These are phyloP conservation scores for Yamadazyma phyllophila DNA, from an alignment of 805 yeast species.

Conservation along the genomic window DNA sequence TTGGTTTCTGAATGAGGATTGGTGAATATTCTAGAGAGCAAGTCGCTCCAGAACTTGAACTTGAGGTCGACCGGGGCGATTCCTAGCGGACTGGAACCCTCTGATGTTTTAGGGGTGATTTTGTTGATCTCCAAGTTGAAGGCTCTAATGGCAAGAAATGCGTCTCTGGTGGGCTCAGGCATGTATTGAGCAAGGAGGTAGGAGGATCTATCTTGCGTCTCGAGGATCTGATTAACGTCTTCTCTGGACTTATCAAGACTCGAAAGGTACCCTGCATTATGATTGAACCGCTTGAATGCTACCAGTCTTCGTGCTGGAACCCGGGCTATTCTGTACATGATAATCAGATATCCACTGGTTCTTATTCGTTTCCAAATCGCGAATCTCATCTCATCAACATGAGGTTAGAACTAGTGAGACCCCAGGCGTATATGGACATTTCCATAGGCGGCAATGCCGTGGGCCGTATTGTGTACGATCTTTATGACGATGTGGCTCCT, in stretches of 20 bases:
- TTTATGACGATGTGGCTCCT: slow-evolving; percentile 53
- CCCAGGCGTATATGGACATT: slow-evolving; percentile 51
- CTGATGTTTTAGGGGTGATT: slow-evolving; percentile 38
- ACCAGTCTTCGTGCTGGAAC: neutral
- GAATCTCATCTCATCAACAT: slow-evolving; percentile 15
- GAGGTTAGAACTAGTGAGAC: slow-evolving; percentile 31
- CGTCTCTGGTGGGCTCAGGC: slow-evolving; percentile 61
- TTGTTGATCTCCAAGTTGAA: slow-evolving; percentile 64
- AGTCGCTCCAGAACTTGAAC: slow-evolving; percentile 73
- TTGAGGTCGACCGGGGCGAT: slow-evolving; percentile 49
- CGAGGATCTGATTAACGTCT: slow-evolving; percentile 46
- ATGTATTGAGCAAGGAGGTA: slow-evolving; percentile 64
- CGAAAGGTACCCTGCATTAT: slow-evolving; percentile 8
- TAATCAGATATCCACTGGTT: too few relatives aligned
- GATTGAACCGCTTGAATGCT: neutral
- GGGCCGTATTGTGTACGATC: slow-evolving; percentile 64
- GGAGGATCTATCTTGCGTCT: slow-evolving; percentile 58
- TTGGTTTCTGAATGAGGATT: slow-evolving; percentile 30
- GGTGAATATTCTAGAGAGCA: slow-evolving; percentile 46
- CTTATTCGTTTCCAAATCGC: neutral
- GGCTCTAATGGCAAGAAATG: slow-evolving; percentile 61
- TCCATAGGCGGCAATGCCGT: slow-evolving; percentile 36
- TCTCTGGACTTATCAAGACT: slow-evolving; percentile 28
- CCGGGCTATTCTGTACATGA: too few relatives aligned
- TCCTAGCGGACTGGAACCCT: slow-evolving; percentile 31